These are phyloP conservation scores for Sordaria brevicollis DNA, from an alignment of 495 filamentous ascomycete species.

Conservation along the genomic window DNA sequence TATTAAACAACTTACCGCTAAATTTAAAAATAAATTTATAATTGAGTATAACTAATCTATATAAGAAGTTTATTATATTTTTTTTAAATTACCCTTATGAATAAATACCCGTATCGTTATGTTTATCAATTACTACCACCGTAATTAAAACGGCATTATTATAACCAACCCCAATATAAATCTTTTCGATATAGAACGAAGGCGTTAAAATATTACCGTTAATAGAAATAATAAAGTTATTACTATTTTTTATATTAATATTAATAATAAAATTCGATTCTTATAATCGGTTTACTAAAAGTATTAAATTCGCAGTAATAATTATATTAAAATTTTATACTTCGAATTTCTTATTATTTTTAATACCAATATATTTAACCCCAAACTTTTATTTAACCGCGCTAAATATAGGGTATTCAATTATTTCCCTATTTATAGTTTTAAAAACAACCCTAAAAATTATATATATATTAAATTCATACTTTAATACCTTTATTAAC, in stretches of 20 bases:
- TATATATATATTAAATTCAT: not conserved
- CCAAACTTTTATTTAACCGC: not conserved
- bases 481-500: not conserved
- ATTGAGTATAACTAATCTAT: not conserved
- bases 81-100: not conserved
- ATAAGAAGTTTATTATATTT: not conserved
- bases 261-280: no score
- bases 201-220: not conserved
- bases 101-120: not conserved
- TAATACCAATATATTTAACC: not conserved
- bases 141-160: not conserved
- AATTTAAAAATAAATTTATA: not conserved
- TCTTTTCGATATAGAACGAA: not conserved
- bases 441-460: not conserved
- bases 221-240: not conserved
- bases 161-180: not conserved
- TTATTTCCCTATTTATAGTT: not conserved
- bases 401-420: not conserved
- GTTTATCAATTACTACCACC: not conserved
- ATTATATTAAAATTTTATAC: not conserved
- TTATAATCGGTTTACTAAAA: not conserved
- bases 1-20: no score
- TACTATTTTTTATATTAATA: not conserved
- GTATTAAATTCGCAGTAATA: not conserved
- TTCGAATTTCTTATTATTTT: not conserved